Evolutionary conservation across 306 rosid species (phyloP), one percentile per base, ranked within the genome.

Genomic region (Arachis hypogaea): DNA sequence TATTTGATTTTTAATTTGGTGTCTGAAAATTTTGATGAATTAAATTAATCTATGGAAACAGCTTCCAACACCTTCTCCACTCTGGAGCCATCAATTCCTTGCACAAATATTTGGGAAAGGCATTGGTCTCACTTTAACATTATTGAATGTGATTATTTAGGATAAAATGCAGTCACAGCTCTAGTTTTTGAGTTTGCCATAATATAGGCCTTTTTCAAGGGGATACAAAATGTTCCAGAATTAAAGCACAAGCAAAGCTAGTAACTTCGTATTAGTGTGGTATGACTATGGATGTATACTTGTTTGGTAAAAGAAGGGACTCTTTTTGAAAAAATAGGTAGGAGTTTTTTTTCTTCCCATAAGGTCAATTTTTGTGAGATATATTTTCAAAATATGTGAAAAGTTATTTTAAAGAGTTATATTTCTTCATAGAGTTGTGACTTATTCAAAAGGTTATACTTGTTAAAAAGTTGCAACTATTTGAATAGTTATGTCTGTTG

Each of bases 1-100:
- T 22, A 22, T 22, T 22, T 22, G 28, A 22, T 22, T 22, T 22
- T 22, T 22, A 22, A 22, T 22, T 22, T 22, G 1, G 28, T 22
- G 28, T 22, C 1, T 22, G 28, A 22, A 22, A 22, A 22, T 22
- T 22, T 22, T 22, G 28, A 22, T 22, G 28, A 22, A 1, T 22
- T 22, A 22, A 22, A 22, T 22, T 22, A 22, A 1, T 22, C 28
- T 22, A 22, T 22, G 28, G 1, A 1, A 68, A 90, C 96, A 16
- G 89, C 60, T 77, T 90, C 96, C 83, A 90, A 64, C 64, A 90
- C 89, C 76, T 90, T 90, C 76, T 90, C 96, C 7, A 90, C 93
- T 78, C 91, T 84, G 72, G 91, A 90, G 43, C 96, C 96, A 59
- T 90, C 96, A 61, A 90, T 86, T 46, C 87, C 93, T 96, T 92